A percentile compares a stretch with the other conserved stretches of the same genome.
Conservation (phyloP, 345 rosid genomes). For the Populus pruinosa region DNA sequence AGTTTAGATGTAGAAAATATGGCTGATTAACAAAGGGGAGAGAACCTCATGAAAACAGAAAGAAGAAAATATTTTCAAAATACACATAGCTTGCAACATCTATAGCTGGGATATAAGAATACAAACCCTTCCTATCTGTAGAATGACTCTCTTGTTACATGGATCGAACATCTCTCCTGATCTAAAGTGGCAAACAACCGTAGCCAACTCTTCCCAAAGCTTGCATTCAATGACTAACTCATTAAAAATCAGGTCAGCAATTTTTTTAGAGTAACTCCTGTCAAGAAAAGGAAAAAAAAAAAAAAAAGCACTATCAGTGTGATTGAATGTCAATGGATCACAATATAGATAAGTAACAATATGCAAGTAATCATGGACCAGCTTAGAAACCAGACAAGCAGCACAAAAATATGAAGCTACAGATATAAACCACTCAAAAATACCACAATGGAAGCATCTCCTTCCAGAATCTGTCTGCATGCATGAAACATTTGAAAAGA, state of each 20-base stretch:
- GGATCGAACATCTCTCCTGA: conserved; percentile 57
- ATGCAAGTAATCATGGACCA: too few species aligned
- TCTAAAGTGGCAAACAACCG: conserved; percentile 33
- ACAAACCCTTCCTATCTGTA: conserved; percentile 51
- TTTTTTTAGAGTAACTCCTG: conserved; percentile 49
- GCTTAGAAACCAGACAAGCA: too few species aligned
- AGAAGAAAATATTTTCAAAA: background rate
- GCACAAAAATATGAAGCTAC: too few species aligned
- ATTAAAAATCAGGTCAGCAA: conserved; percentile 51
- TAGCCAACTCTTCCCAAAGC: conserved; percentile 57
- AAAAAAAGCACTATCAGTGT: background rate
- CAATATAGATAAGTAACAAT: too few species aligned
- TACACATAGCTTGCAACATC: background rate
- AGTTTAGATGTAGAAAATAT: too few species aligned
- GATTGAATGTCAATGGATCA: background rate
- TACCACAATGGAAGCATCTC: too few species aligned
- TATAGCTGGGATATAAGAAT: conserved; percentile 13
- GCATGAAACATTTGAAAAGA: too few species aligned
- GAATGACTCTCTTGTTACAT: conserved; percentile 47
- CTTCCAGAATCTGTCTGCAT: too few species aligned
- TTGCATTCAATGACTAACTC: conserved; percentile 57
- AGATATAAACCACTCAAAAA: too few species aligned
- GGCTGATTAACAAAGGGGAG: too few species aligned
- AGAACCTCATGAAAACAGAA: background rate
- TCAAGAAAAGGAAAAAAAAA: conserved; percentile 14